These are phyloP conservation scores for Colletotrichum orchidophilum DNA, from an alignment of 2,329 filamentous ascomycete genomes.

Conservation along the genomic window DNA sequence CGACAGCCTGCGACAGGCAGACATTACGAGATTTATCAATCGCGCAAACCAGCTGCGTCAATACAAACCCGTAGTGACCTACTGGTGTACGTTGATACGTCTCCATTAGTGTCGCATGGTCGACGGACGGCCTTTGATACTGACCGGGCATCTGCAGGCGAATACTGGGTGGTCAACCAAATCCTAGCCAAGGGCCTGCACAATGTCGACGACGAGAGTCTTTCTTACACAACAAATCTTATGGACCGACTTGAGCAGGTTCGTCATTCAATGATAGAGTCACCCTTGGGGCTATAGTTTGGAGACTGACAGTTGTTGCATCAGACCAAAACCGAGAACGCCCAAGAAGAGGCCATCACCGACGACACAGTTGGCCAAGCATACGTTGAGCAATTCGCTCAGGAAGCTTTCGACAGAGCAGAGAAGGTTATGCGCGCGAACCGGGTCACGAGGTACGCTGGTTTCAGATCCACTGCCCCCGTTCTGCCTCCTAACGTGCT, in stretches of 20 bases:
- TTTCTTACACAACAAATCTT: conserved; percentile 80
- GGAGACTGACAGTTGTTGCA: conserved; percentile 20
- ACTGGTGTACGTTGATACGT: conserved; percentile 80
- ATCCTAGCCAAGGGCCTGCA: conserved; percentile 86
- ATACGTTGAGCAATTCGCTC: conserved; percentile 92
- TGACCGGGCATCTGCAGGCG: conserved; percentile 60
- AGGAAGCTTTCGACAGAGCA: conserved; percentile 86
- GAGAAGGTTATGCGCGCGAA: conserved; percentile 84
- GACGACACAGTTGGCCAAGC: conserved; percentile 90
- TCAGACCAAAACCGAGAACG: conserved; percentile 76
- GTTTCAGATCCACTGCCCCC: background rate
- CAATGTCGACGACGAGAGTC: conserved; percentile 78
- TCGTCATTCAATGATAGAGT: conserved; percentile 36
- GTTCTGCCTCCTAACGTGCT: background rate
- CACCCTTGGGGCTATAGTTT: background rate
- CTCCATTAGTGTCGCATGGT: background rate
- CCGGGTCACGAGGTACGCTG: conserved; percentile 72
- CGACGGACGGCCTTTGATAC: background rate
- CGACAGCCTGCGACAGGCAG: conserved; percentile 77
- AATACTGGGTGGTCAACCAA: conserved; percentile 93
- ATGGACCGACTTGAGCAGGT: conserved; percentile 93
- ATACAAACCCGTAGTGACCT: conserved; percentile 87
- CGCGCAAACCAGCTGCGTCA: conserved; percentile 86
- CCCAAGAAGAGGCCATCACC: conserved; percentile 81
- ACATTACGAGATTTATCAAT: conserved; percentile 84